Conservation (phyloP, 805 yeast species). For the Wickerhamia fluorescens region DNA sequence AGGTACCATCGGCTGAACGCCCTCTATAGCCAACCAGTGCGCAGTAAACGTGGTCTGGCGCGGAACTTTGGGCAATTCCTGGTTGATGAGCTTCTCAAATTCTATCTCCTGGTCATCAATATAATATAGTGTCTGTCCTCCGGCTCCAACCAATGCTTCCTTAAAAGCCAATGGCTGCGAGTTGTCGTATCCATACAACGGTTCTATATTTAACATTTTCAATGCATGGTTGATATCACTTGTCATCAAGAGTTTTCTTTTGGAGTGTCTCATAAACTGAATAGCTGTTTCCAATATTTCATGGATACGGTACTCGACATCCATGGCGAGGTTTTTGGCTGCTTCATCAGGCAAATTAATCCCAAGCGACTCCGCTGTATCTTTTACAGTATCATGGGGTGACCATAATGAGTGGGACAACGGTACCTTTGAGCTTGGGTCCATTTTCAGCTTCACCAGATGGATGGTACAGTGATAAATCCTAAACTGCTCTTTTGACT, state of each 20-base stretch:
- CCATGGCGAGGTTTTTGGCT: slow-evolving; percentile 94
- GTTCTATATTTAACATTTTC: slow-evolving; percentile 84
- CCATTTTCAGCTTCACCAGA: slow-evolving; percentile 14
- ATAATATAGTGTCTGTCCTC: slow-evolving; percentile 90
- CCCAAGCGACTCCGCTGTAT: slow-evolving; percentile 91
- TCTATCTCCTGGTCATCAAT: slow-evolving; percentile 90
- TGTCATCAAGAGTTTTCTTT: slow-evolving; percentile 73
- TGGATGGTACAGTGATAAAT: too few species aligned
- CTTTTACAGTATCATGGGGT: slow-evolving; percentile 93
- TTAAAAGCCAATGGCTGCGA: slow-evolving; percentile 67
- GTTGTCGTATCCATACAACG: slow-evolving; percentile 81
- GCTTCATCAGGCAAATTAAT: slow-evolving; percentile 83
- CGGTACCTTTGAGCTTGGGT: slow-evolving; percentile 41
- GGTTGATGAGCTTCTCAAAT: slow-evolving; percentile 86
- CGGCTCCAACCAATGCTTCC: slow-evolving; percentile 76
- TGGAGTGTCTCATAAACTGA: slow-evolving; percentile 92
- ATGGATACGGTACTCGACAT: slow-evolving; percentile 94
- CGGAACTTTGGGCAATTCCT: slow-evolving; percentile 93
- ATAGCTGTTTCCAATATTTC: slow-evolving; percentile 94
- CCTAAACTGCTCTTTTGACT: too few species aligned
- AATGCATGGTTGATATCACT: slow-evolving; percentile 78
- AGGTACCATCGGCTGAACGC: slow-evolving; percentile 95
- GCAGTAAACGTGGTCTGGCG: slow-evolving; percentile 89
- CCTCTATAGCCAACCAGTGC: slow-evolving; percentile 97
- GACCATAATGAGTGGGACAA: slow-evolving; percentile 93